Conservation (phyloP, 148 eudicot species). For the Camellia lanceoleosa region DNA sequence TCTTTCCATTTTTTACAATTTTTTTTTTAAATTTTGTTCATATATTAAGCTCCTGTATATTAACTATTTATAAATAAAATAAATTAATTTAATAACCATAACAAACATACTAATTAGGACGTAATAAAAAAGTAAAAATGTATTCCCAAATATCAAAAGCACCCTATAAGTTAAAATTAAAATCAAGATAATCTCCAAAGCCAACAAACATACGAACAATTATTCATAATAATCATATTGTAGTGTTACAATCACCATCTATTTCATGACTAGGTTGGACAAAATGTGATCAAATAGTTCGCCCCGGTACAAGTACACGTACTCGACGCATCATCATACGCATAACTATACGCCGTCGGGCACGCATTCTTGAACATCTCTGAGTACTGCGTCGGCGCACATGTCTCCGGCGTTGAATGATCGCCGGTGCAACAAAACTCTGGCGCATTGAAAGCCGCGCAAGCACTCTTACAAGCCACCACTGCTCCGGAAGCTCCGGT, state of each 20-base stretch:
- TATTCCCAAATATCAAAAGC: no score
- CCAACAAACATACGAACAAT: not conserved
- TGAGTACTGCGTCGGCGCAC: conserved; percentile 64
- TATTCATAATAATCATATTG: not conserved
- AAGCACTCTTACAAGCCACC: conserved; percentile 77
- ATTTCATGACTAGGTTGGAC: conserved; percentile 30
- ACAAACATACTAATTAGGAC: no score
- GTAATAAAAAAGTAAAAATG: no score
- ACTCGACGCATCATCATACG: conserved; percentile 81
- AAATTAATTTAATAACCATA: no score
- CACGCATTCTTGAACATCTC: conserved; percentile 69
- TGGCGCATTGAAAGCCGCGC: conserved; percentile 51
- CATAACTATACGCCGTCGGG: conserved; percentile 78
- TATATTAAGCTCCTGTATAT: no score
- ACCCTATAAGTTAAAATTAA: no score
- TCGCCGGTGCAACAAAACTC: conserved; percentile 79
- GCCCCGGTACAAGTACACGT: conserved; percentile 72
- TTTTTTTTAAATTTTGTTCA: no score
- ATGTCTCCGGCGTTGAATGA: conserved; percentile 49
- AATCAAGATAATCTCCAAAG: not conserved
- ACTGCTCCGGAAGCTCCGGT: conserved; percentile 27
- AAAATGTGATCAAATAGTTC: conserved; percentile 70
- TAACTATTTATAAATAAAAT: no score
- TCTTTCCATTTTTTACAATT: no score
- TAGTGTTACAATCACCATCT: not conserved